These are phyloP conservation scores for Coniferiporia weirii DNA, from an alignment of 1,284 basidiomycete genomes.

Conservation along the genomic window DNA sequence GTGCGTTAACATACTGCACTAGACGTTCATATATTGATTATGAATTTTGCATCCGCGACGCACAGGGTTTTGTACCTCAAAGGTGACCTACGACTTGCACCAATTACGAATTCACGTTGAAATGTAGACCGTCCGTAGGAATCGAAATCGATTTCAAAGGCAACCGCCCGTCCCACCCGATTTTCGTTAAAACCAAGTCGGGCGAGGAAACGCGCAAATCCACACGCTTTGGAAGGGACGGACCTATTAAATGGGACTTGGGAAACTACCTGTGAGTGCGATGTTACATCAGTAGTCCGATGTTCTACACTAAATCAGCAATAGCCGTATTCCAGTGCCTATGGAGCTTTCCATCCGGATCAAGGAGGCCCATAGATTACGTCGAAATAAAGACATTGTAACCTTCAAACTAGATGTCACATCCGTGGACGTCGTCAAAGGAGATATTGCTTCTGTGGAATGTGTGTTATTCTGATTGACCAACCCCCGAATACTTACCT, in stretches of 20 bases:
- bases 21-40: too few species aligned
- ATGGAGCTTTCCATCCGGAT: neutral
- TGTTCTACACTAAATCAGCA: neutral
- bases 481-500: neutral
- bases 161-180: neutral
- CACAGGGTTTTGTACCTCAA: neutral
- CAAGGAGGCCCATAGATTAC: neutral
- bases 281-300: neutral
- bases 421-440: neutral
- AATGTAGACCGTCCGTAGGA: neutral
- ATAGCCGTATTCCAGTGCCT: neutral
- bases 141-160: neutral
- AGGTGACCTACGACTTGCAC: neutral
- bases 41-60: too few species aligned
- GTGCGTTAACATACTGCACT: too few species aligned
- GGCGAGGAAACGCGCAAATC: neutral
- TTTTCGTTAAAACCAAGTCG: neutral
- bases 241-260: neutral
- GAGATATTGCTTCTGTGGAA: neutral
- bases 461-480: neutral
- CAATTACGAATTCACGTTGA: neutral
- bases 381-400: neutral
- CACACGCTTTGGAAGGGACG: neutral
- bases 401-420: neutral
- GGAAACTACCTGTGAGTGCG: neutral